Conservation (phyloP, 1,139 yeast genomes). For the Martiniozyma asiatica region DNA sequence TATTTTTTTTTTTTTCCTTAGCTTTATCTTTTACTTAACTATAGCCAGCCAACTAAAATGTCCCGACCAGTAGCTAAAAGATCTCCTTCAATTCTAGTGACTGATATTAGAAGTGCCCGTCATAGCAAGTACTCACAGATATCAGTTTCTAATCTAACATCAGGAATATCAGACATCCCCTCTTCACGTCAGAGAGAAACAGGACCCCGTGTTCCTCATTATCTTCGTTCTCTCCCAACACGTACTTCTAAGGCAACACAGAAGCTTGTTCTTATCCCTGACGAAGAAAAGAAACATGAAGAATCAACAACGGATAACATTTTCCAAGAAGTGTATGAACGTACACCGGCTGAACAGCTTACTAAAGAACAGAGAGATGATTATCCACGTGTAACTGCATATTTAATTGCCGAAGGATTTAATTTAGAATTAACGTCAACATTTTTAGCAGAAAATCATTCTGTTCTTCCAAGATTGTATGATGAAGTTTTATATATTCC, state of each 20-base stretch:
- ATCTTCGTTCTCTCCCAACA: constrained; percentile 63
- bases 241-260: constrained; percentile 81
- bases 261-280: constrained; percentile 74
- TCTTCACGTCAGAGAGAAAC: constrained; percentile 54
- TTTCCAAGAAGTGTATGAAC: constrained; percentile 21
- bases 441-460: constrained; percentile 59
- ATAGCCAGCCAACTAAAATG: too few relatives aligned
- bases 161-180: constrained; percentile 76
- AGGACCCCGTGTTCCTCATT: constrained; percentile 30
- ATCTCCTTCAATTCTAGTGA: constrained; percentile 86
- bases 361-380: constrained; percentile 59
- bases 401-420: constrained; percentile 75
- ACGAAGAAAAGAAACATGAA: constrained; percentile 14
- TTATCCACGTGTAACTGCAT: constrained; percentile 80
- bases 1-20: too few relatives aligned
- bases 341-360: constrained; percentile 61
- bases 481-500: constrained; percentile 91
- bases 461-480: constrained; percentile 73
- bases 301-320: constrained; percentile 23
- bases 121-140: constrained; percentile 47
- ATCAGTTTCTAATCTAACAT: constrained; percentile 57
- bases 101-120: constrained; percentile 49
- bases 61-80: constrained; percentile 82
- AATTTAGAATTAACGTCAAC: constrained; percentile 50
- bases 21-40: too few relatives aligned